Evolutionary conservation across 2,329 filamentous ascomycete species (phyloP).

Genomic region (Gaeumannomyces tritici): DNA sequence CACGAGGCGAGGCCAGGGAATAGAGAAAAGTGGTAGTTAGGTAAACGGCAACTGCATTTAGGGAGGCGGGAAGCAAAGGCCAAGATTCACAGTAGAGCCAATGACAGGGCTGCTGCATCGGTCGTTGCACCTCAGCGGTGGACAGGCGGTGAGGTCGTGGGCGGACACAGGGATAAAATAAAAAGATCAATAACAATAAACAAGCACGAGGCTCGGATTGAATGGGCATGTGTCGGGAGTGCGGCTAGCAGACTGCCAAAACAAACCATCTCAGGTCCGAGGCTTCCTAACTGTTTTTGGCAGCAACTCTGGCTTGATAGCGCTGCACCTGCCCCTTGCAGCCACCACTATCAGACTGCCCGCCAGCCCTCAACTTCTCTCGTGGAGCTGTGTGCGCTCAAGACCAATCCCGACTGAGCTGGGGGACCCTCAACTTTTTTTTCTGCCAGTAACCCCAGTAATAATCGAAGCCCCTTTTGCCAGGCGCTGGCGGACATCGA

Average conservation of each 20-base stretch:
- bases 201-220: not conserved
- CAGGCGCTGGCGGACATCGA: not conserved
- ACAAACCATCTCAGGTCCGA: not conserved
- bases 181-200: not conserved
- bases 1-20: not conserved
- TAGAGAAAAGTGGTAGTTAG: not conserved
- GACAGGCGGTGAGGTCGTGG: not conserved
- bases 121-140: not conserved
- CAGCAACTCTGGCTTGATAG: not conserved
- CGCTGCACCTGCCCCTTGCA: not conserved
- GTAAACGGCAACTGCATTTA: not conserved
- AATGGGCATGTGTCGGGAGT: not conserved
- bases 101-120: not conserved
- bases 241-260: not conserved
- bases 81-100: not conserved
- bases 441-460: not conserved
- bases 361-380: not conserved
- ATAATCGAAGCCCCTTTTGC: conserved; percentile 1
- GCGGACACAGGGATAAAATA: not conserved
- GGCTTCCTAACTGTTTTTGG: not conserved
- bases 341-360: not conserved
- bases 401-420: not conserved
- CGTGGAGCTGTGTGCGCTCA: not conserved
- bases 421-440: conserved; percentile 1
- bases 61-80: not conserved